These are phyloP conservation scores for Margaritispora aquatica DNA, from an alignment of 495 filamentous ascomycete genomes.

Conservation along the genomic window DNA sequence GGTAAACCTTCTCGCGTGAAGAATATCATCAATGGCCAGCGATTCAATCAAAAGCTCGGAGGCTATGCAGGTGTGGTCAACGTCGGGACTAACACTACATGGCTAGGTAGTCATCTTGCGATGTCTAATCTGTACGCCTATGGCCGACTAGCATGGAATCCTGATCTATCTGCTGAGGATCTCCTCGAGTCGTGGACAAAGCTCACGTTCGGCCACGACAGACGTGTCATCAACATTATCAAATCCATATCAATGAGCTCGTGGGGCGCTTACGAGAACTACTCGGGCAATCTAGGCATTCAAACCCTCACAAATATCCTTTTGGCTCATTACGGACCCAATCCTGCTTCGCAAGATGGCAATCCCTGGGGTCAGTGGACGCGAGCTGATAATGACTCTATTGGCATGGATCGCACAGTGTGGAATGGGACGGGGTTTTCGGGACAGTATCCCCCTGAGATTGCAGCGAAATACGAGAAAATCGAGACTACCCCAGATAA, in stretches of 20 bases:
- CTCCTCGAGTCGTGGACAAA: constrained; percentile 60
- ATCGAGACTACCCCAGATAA: constrained; percentile 62
- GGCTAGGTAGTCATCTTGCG: constrained; percentile 61
- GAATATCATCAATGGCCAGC: constrained; percentile 53
- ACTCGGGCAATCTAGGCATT: constrained; percentile 63
- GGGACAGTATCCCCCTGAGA: constrained; percentile 58
- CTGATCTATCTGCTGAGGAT: constrained; percentile 34
- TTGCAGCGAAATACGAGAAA: constrained; percentile 51
- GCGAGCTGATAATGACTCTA: constrained; percentile 47
- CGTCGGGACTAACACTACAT: constrained; percentile 59
- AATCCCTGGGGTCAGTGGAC: constrained; percentile 74
- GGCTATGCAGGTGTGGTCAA: constrained; percentile 66
- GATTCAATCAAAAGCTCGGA: constrained; percentile 49
- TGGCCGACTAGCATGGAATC: constrained; percentile 59
- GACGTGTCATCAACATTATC: constrained; percentile 48
- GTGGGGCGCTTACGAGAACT: constrained; percentile 66
- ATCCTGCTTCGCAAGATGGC: constrained; percentile 57
- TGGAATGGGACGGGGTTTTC: constrained; percentile 57
- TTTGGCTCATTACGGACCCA: constrained; percentile 60
- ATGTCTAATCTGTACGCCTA: constrained; percentile 72
- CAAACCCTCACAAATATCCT: constrained; percentile 66
- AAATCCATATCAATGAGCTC: constrained; percentile 60
- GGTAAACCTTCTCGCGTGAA: constrained; percentile 43
- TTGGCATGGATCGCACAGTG: constrained; percentile 71
- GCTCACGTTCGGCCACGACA: constrained; percentile 55